Evolutionary conservation across 768 basidiomycete species (phyloP), one percentile per base, ranked within the genome.

Genomic region (Lactifluus echinatus): DNA sequence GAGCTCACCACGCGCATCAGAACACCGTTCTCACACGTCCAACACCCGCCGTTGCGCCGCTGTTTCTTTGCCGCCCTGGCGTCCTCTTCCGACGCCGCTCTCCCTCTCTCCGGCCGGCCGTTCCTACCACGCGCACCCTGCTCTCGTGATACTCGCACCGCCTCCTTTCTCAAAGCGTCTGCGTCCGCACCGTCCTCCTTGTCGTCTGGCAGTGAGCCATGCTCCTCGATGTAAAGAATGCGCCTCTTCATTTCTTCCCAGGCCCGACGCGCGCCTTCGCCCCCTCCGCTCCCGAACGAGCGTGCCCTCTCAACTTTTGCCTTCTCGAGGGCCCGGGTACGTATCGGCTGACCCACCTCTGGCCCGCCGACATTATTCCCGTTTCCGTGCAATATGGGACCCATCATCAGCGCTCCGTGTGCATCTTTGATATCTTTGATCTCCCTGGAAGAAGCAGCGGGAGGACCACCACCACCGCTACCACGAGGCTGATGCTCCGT

Each of bases 231-330:
- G 2, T 55, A 3, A 11, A 59, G 26, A 19, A 59, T 33, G 2
- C 53, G 53, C 12, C 58, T 49, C 53, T 59, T 59, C 42, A 36
- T 37, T 4, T 33, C 42, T 29, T 59, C 58, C 58, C 58, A 59
- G 12, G 53, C 53, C 1, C 51, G 29, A 1, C 39, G 45, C 31
- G 23, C 42, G 6, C 54, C 57, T 1, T 15, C 33, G 1, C 8
- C 51, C 14, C 36, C 26, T 21, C 39, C 17, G 11, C 26, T 21
- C 36, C 17, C 29, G 8, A 12, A 12, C 4, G 19, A 33, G 19
- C 10, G 4, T 17, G 17, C n/a, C 45, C 8, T 52, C 11, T 34
- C 12, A 36, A 8, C 6, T 10, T 7, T 36, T 17, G 36, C 29
- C 34, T 28, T 33, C 39, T 43, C 31, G 6, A 26, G 23, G 19